These are phyloP conservation scores for Ehretia macrophylla DNA, from an alignment of 257 asterid species.

Conservation along the genomic window DNA sequence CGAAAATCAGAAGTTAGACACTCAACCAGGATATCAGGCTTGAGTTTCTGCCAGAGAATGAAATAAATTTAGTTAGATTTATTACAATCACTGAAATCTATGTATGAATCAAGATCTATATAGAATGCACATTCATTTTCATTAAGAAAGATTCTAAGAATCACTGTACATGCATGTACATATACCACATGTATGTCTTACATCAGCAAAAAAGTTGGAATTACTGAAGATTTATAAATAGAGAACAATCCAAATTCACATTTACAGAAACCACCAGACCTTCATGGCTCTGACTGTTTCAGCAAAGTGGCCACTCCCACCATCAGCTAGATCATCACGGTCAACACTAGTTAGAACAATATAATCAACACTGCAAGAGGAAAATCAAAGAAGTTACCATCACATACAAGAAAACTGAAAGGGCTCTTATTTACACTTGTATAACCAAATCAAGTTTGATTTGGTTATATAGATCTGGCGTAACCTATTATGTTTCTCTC, in stretches of 20 bases:
- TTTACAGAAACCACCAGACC: conserved; percentile 30
- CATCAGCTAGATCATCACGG: conserved; percentile 93
- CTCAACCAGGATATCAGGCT: conserved; percentile 90
- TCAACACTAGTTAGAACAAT: conserved; percentile 95
- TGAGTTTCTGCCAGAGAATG: conserved; percentile 55
- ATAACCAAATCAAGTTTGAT: no score
- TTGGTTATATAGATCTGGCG: no score
- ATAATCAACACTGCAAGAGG: conserved; percentile 72
- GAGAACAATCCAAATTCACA: background rate
- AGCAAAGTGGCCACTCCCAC: conserved; percentile 95
- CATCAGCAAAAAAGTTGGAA: background rate
- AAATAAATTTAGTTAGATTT: conserved; percentile 16
- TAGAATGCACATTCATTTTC: background rate
- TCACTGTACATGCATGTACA: no score
- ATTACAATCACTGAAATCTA: background rate
- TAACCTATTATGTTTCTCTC: no score
- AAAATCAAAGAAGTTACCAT: background rate
- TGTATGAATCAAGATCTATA: background rate
- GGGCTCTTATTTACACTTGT: no score
- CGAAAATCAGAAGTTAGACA: conserved; percentile 97
- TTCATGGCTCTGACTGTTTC: conserved; percentile 90
- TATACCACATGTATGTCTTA: background rate
- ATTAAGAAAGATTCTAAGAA: no score
- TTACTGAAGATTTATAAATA: no score
- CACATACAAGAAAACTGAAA: background rate